A percentile compares a stretch with the other conserved stretches of the same genome.
Evolutionary conservation across 345 rosid genomes (phyloP).

Genomic region (Gossypium anomalum): DNA sequence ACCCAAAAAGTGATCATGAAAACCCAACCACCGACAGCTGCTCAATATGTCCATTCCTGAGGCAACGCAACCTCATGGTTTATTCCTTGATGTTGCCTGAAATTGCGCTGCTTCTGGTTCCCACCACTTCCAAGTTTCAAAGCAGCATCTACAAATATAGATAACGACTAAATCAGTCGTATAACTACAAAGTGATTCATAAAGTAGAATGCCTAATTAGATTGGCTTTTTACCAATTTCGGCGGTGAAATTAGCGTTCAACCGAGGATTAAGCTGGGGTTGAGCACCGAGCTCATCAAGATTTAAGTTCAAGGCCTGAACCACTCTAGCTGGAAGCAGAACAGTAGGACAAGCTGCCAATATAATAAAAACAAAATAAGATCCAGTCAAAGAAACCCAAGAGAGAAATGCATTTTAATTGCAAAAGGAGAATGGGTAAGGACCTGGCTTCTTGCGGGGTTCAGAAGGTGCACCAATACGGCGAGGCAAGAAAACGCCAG

Average conservation of each 20-base stretch:
- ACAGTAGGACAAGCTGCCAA: slow-evolving; percentile 42
- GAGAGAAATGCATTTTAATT: background rate
- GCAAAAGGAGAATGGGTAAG: background rate
- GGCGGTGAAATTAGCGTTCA: slow-evolving; percentile 13
- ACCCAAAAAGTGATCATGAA: background rate
- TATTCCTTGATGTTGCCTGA: slow-evolving; percentile 27
- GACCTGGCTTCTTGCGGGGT: slow-evolving; percentile 59
- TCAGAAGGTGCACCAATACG: slow-evolving; percentile 31
- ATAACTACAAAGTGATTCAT: too few relatives aligned
- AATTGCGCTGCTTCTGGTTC: slow-evolving; percentile 30
- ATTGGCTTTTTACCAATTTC: slow-evolving; percentile 17
- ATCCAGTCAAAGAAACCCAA: background rate
- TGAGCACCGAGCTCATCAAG: slow-evolving; percentile 33
- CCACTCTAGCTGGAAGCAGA: slow-evolving; percentile 77
- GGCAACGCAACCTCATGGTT: slow-evolving; percentile 47
- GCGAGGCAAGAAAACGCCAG: slow-evolving; percentile 91
- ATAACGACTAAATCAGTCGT: too few relatives aligned
- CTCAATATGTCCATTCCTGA: slow-evolving; percentile 66
- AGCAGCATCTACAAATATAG: slow-evolving; percentile 21
- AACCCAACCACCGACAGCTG: background rate
- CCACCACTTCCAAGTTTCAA: slow-evolving; percentile 18
- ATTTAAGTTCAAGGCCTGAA: slow-evolving; percentile 66
- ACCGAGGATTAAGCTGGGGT: slow-evolving; percentile 31
- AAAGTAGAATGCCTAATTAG: background rate
- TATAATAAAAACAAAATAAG: background rate